Base-by-base conservation (phyloP, 2,329 filamentous ascomycete genomes). In the Colletotrichum lindemuthianum region DNA sequence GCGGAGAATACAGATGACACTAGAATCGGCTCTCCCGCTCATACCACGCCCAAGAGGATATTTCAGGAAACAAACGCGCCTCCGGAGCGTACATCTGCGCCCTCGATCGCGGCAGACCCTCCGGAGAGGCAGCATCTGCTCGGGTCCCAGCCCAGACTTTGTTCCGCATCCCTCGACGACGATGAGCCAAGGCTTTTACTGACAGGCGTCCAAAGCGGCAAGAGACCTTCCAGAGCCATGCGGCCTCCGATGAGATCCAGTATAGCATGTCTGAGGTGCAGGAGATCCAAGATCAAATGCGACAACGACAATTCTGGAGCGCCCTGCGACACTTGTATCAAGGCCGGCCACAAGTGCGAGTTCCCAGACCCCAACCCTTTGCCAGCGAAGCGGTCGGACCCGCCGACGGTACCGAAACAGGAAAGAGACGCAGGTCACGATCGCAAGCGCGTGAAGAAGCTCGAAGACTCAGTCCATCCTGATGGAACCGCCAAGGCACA, bases 261-360 rank as follows among this genome's bases (percentile, higher is more conserved):
- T 72, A 92, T 95, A 73, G 92, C 92, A 51, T 96, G 92, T 77
- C 82, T 87, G 66, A 84, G 88, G 68, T 95, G 92, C 74, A 86
- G 92, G 63, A 87, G 88, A 71, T 93, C 91, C 74, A 96, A 96
- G 78, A 92, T 95, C 74, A 95, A 95, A 78, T 96, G 92, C 79
- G 88, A 92, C 76, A 96, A 96, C 77, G 85, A 86, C 67, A 89
- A 88, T 13, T 87, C 65, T 11, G 67, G 65, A 33, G 50, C 67
- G 13, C 65, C 86, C 13, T 96, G 92, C 79, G 88, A 91, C 67
- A 88, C 88, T 11, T 96, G 92, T 74, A 86, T 90, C 73, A 88
- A 88, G 65, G 87, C 87, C 54, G 88, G 89, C 48, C 86, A 91
- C 73, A 86, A 92, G 65, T 96, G 92, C 74, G 85, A 86, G 67